Evolutionary conservation across 805 yeast genomes (phyloP).

Genomic region (Lipomyces mesembrius): DNA sequence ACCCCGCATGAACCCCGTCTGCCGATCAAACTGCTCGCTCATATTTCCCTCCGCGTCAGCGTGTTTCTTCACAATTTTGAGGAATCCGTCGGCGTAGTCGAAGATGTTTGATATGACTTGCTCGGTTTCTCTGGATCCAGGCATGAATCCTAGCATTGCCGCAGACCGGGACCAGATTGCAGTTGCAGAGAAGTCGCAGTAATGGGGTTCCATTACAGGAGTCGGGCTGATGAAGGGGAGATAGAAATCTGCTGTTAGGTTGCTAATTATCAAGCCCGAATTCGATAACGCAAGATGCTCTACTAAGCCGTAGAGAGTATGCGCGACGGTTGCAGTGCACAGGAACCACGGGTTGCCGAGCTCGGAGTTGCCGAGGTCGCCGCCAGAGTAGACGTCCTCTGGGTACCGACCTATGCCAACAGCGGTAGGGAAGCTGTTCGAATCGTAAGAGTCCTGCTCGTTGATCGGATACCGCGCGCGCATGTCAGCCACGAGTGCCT

Average conservation of each 20-base stretch:
- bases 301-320: slow-evolving; percentile 43
- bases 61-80: slow-evolving; percentile 54
- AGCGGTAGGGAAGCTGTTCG: slow-evolving; percentile 46
- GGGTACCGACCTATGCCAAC: slow-evolving; percentile 90
- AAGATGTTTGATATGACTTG: slow-evolving; percentile 38
- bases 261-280: slow-evolving; percentile 18
- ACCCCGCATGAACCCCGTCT: slow-evolving; percentile 84
- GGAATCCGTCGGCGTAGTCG: slow-evolving; percentile 55
- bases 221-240: slow-evolving; percentile 26
- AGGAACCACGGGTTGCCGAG: slow-evolving; percentile 96
- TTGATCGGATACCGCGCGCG: slow-evolving; percentile 78
- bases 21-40: slow-evolving; percentile 86
- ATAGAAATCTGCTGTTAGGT: slow-evolving; percentile 35
- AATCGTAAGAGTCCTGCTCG: slow-evolving; percentile 34
- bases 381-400: slow-evolving; percentile 77
- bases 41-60: slow-evolving; percentile 66
- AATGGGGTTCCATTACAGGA: slow-evolving; percentile 15
- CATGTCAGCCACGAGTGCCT: slow-evolving; percentile 69
- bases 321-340: slow-evolving; percentile 47
- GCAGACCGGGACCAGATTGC: slow-evolving; percentile 17
- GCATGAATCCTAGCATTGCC: slow-evolving; percentile 17
- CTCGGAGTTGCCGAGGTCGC: slow-evolving; percentile 58
- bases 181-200: slow-evolving; percentile 12
- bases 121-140: slow-evolving; percentile 20
- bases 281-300: slow-evolving; percentile 39